These are phyloP conservation scores for Colletotrichum musicola DNA, from an alignment of 2,329 filamentous ascomycete genomes.

Conservation along the genomic window DNA sequence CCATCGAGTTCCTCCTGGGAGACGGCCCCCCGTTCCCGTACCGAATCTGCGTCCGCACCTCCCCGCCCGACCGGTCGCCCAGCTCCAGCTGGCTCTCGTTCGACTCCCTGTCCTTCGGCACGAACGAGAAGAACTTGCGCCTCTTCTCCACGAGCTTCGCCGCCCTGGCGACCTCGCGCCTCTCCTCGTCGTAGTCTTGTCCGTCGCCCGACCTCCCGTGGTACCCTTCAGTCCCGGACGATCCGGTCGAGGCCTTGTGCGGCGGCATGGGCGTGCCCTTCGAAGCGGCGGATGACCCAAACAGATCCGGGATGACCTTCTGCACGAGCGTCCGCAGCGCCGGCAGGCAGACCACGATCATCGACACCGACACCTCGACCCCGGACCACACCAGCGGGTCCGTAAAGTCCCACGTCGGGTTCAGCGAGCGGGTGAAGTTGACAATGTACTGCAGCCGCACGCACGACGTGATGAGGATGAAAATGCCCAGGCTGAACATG, in stretches of 20 bases:
- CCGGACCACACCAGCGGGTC: slow-evolving; percentile 58
- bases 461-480: slow-evolving; percentile 52
- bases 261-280: slow-evolving; percentile 5
- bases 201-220: background rate
- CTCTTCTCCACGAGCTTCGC: slow-evolving; percentile 20
- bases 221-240: slow-evolving; percentile 6
- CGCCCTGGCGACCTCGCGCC: slow-evolving; percentile 6
- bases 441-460: slow-evolving; percentile 51
- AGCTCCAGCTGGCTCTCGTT: slow-evolving; percentile 47
- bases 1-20: slow-evolving; percentile 23
- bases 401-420: slow-evolving; percentile 57
- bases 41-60: slow-evolving; percentile 49
- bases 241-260: slow-evolving; percentile 10
- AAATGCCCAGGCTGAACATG: slow-evolving; percentile 54
- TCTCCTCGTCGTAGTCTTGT: slow-evolving; percentile 19
- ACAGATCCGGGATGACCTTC: slow-evolving; percentile 29
- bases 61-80: slow-evolving; percentile 47
- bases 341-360: slow-evolving; percentile 57
- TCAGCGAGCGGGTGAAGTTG: slow-evolving; percentile 48
- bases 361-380: slow-evolving; percentile 56
- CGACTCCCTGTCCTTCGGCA: background rate
- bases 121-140: slow-evolving; percentile 22
- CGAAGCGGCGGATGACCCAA: slow-evolving; percentile 16
- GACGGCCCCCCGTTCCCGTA: background rate
- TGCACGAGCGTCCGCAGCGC: slow-evolving; percentile 50